Evolutionary conservation across 208 protist genomes (phyloP).

Genomic region (Leishmania gerbilli): DNA sequence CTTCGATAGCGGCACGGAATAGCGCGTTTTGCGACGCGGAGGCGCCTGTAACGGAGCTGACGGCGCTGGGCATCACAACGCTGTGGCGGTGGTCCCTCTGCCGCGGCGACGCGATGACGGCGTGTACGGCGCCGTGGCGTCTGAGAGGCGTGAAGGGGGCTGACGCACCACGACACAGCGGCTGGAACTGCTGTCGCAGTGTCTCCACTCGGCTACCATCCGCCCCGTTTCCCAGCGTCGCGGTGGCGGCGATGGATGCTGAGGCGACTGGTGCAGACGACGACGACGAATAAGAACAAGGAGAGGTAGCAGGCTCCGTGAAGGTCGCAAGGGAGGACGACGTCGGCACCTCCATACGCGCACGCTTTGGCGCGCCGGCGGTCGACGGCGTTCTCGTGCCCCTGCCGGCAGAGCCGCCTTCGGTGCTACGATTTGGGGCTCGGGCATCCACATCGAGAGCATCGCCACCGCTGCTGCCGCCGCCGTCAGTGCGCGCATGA

Average conservation of each 20-base stretch:
- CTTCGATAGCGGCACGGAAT: conserved; percentile 25
- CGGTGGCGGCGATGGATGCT: neutral
- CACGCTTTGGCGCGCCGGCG: conserved; percentile 7
- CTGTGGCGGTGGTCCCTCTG: conserved; percentile 18
- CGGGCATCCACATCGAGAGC: neutral
- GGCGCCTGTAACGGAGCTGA: neutral
- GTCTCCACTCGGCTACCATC: conserved; percentile 22
- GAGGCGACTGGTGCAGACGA: neutral
- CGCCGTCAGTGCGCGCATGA: neutral
- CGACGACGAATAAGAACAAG: neutral
- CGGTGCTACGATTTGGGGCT: neutral
- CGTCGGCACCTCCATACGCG: neutral
- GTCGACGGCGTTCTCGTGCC: neutral
- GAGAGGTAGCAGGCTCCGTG: neutral
- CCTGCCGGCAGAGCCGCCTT: neutral
- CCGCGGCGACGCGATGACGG: conserved; percentile 18
- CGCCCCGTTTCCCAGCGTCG: neutral
- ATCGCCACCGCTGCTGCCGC: neutral
- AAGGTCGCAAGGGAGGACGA: neutral
- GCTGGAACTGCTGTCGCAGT: conserved; percentile 38
- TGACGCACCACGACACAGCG: conserved; percentile 25
- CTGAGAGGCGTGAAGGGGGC: conserved; percentile 29
- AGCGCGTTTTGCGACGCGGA: conserved; percentile 15
- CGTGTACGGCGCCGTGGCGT: conserved; percentile 18
- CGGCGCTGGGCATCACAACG: conserved; percentile 8